A percentile compares a stretch with the other conserved stretches of the same genome.
Evolutionary conservation across 306 rosid genomes (phyloP).

Genomic region (Cicer arietinum): DNA sequence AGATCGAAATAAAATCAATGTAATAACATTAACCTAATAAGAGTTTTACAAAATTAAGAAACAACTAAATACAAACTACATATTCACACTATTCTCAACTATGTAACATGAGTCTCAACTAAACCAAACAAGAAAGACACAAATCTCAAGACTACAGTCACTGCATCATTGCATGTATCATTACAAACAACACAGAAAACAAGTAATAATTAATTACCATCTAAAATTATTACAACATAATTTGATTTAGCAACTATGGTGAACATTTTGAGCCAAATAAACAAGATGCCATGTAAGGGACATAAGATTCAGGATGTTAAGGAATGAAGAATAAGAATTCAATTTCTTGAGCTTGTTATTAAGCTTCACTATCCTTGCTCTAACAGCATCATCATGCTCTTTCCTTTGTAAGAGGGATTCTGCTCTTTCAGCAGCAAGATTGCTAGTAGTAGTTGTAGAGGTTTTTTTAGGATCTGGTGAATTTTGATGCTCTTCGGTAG

Average conservation of each 20-base stretch:
- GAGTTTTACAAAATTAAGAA: not conserved
- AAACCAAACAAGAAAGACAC: not conserved
- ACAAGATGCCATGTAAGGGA: slow-evolving; percentile 77
- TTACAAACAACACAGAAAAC: slow-evolving; percentile 29
- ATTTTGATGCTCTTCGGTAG: slow-evolving; percentile 7
- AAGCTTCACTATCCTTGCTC: slow-evolving; percentile 48
- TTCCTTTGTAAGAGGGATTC: not conserved
- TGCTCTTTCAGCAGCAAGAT: not conserved
- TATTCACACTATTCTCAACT: not conserved
- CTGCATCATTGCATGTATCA: slow-evolving; percentile 19
- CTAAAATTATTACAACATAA: not conserved
- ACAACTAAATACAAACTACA: not conserved
- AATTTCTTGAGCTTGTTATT: slow-evolving; percentile 67
- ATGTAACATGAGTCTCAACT: not conserved
- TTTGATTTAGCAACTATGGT: not conserved
- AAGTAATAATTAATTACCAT: not conserved
- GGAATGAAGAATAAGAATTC: slow-evolving; percentile 63
- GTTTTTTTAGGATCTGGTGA: slow-evolving; percentile 39
- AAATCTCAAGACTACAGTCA: slow-evolving; percentile 7
- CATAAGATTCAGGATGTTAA: slow-evolving; percentile 63
- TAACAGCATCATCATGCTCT: slow-evolving; percentile 46
- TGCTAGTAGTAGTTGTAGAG: slow-evolving; percentile 4
- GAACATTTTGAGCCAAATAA: slow-evolving; percentile 57
- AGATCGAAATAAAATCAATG: too few relatives aligned
- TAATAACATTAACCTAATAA: not conserved